A percentile compares a stretch with the other conserved stretches of the same genome.
Evolutionary conservation across 345 rosid genomes (phyloP).

Genomic region (Salix purpurea): DNA sequence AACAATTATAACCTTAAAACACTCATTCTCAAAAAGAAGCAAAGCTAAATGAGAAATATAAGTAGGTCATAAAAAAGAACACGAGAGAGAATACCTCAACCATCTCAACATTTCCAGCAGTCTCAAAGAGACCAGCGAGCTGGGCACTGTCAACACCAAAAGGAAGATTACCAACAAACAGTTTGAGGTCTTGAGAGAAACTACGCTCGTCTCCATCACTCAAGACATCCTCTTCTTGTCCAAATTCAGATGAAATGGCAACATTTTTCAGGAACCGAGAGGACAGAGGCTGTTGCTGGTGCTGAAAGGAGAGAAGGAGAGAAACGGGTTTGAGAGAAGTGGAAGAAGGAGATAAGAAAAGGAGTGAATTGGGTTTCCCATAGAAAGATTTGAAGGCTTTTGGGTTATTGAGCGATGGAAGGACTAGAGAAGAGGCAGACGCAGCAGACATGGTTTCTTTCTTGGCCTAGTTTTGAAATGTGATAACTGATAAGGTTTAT

Average conservation of each 20-base stretch:
- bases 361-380: constrained; percentile 30
- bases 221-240: constrained; percentile 54
- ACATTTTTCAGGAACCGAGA: constrained; percentile 58
- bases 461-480: not conserved
- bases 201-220: constrained; percentile 40
- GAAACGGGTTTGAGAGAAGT: constrained; percentile 34
- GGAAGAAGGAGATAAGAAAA: constrained; percentile 23
- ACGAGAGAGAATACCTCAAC: constrained; percentile 64
- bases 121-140: constrained; percentile 77
- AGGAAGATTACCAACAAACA: constrained; percentile 96
- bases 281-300: not conserved
- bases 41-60: not conserved
- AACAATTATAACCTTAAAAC: not conserved
- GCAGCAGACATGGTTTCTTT: constrained; percentile 49
- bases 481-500: constrained; percentile 22
- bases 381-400: constrained; percentile 33
- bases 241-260: constrained; percentile 55
- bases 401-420: constrained; percentile 55
- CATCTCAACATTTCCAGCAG: constrained; percentile 87
- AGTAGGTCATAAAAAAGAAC: not conserved
- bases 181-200: constrained; percentile 69
- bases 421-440: constrained; percentile 58
- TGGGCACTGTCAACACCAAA: constrained; percentile 80
- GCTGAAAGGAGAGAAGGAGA: constrained; percentile 18
- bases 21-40: not conserved